phyloP scores from a whole-genome alignment of 495 filamentous ascomycete genomes.

The Penicillium angulare region DNA sequence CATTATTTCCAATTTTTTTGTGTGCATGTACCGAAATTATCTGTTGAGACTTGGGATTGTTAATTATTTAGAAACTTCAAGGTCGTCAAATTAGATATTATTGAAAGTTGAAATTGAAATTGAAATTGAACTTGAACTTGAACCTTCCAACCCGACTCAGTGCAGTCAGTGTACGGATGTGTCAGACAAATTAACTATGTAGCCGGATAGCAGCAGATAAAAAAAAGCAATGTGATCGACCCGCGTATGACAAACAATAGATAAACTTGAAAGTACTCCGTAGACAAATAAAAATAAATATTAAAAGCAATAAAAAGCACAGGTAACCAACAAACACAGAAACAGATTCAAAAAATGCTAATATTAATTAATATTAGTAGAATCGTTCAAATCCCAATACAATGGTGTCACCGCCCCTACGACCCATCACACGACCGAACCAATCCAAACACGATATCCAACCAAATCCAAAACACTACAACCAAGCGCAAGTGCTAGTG shows the following conservation, averaged over 20 bases:
- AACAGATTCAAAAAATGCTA: neutral
- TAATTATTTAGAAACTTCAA: too few species aligned
- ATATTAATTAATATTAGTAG: neutral
- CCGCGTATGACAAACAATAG: slow-evolving; percentile 10
- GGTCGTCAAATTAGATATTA: too few species aligned
- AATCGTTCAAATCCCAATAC: slow-evolving; percentile 12
- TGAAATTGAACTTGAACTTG: too few species aligned
- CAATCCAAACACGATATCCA: too few species aligned
- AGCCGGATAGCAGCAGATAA: slow-evolving; percentile 17
- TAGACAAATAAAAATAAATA: too few species aligned
- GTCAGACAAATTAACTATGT: slow-evolving; percentile 10
- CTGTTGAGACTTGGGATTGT: too few species aligned
- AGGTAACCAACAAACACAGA: too few species aligned
- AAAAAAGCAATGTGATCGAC: slow-evolving; percentile 21
- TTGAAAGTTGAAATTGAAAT: too few species aligned
- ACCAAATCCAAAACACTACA: too few species aligned
- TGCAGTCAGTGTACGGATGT: neutral
- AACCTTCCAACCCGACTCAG: neutral
- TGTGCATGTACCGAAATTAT: too few species aligned
- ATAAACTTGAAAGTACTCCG: neutral
- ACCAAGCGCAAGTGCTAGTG: too few species aligned
- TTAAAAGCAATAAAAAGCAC: neutral
- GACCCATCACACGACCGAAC: slow-evolving; percentile 23
- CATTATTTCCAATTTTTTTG: too few species aligned
- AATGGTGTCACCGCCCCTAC: slow-evolving; percentile 11